phyloP scores from a whole-genome alignment of 1,139 yeast genomes.

The Saccharomyces hybrid region DNA sequence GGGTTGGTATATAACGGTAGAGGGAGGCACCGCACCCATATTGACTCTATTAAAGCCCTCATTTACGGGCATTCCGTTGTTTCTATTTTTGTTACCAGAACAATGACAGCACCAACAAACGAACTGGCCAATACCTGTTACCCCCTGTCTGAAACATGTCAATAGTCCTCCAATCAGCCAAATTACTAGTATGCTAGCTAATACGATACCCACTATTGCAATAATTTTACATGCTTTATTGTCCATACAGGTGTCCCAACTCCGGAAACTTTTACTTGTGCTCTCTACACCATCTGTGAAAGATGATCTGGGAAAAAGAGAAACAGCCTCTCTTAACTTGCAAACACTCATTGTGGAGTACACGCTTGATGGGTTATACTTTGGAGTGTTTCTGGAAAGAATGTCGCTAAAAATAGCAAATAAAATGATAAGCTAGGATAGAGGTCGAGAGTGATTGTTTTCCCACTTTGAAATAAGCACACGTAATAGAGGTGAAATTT shows the following conservation, averaged over 20 bases:
- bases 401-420: background rate
- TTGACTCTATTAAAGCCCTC: constrained; percentile 10
- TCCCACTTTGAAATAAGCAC: background rate
- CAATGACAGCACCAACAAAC: constrained; percentile 39
- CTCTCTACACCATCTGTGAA: constrained; percentile 18
- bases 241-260: constrained; percentile 78
- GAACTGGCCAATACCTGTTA: constrained; percentile 33
- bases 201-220: constrained; percentile 64
- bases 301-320: constrained; percentile 13
- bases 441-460: background rate
- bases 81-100: constrained; percentile 8
- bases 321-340: background rate
- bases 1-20: constrained; percentile 29
- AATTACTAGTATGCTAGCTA: constrained; percentile 40
- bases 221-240: constrained; percentile 67
- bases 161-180: constrained; percentile 38
- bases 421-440: too few species aligned
- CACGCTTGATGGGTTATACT: background rate
- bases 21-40: constrained; percentile 12
- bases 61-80: constrained; percentile 10
- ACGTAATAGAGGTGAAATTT: background rate
- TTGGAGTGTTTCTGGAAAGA: background rate
- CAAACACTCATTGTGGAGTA: background rate
- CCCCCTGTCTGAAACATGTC: constrained; percentile 38
- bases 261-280: constrained; percentile 52